Percentiles rank a stretch among this genome's conserved stretches.
These are phyloP conservation scores for Xylaria sp. DNA, from an alignment of 2,329 filamentous ascomycete genomes.

Conservation along the genomic window DNA sequence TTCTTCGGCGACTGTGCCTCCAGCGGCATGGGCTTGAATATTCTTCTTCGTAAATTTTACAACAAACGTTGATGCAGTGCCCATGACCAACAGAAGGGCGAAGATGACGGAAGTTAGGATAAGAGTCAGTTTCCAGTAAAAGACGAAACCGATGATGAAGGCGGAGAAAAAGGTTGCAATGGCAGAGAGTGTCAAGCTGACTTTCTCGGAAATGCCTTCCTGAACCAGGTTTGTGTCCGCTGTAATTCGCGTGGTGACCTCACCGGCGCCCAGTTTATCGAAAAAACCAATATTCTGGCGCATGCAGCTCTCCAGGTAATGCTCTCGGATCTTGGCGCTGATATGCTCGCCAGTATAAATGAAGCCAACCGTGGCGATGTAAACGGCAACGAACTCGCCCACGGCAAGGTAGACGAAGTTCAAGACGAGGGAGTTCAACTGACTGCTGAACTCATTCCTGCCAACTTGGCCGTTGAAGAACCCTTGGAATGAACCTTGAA, in stretches of 20 bases:
- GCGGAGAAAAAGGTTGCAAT: slow-evolving; percentile 86
- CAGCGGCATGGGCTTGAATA: slow-evolving; percentile 81
- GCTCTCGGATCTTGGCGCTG: slow-evolving; percentile 79
- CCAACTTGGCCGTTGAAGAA: slow-evolving; percentile 65
- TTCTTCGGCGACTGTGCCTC: slow-evolving; percentile 91
- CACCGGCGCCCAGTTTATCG: slow-evolving; percentile 91
- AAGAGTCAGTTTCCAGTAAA: slow-evolving; percentile 92
- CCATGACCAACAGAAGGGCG: slow-evolving; percentile 83
- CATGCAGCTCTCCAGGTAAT: slow-evolving; percentile 86
- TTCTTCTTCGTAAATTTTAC: slow-evolving; percentile 83
- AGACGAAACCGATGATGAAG: slow-evolving; percentile 89
- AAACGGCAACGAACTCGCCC: slow-evolving; percentile 80
- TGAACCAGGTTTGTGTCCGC: slow-evolving; percentile 94
- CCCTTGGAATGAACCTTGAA: slow-evolving; percentile 76
- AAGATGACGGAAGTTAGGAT: slow-evolving; percentile 86
- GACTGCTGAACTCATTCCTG: slow-evolving; percentile 66
- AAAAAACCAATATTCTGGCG: slow-evolving; percentile 93
- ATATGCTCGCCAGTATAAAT: slow-evolving; percentile 88
- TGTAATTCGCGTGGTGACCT: slow-evolving; percentile 94
- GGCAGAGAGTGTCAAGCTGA: slow-evolving; percentile 80
- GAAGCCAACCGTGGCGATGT: slow-evolving; percentile 86
- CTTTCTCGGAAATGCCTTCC: slow-evolving; percentile 92
- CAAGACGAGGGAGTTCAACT: slow-evolving; percentile 73
- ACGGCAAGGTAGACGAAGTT: slow-evolving; percentile 90
- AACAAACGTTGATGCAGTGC: slow-evolving; percentile 76